These are phyloP conservation scores for Cyclocybe aegerita DNA, from an alignment of 768 basidiomycete species.

Conservation along the genomic window DNA sequence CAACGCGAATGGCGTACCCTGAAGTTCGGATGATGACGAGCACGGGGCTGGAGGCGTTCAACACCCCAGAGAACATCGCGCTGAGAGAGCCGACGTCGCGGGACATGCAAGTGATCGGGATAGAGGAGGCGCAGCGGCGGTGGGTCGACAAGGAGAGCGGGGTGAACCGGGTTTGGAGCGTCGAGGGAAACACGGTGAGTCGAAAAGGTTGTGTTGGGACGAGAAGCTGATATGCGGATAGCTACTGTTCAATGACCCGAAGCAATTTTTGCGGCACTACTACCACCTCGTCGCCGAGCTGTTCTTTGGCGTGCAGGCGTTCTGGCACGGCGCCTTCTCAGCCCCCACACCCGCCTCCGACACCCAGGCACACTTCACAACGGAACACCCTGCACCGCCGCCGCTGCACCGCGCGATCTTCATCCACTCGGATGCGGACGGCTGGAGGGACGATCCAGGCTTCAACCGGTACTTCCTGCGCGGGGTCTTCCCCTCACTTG, in stretches of 20 bases:
- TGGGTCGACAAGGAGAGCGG: slow-evolving; percentile 48
- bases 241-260: slow-evolving; percentile 67
- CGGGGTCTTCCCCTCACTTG: slow-evolving; percentile 67
- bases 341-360: slow-evolving; percentile 12
- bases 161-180: slow-evolving; percentile 56
- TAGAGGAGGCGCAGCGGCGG: slow-evolving; percentile 53
- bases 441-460: slow-evolving; percentile 76
- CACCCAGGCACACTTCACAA: slow-evolving; percentile 13
- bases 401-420: slow-evolving; percentile 72
- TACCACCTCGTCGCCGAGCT: slow-evolving; percentile 88
- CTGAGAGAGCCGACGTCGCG: slow-evolving; percentile 64
- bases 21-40: slow-evolving; percentile 65
- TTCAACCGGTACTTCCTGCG: slow-evolving; percentile 80
- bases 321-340: slow-evolving; percentile 61
- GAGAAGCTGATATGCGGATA: slow-evolving; percentile 13
- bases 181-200: slow-evolving; percentile 71
- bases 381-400: slow-evolving; percentile 37
- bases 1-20: slow-evolving; percentile 27
- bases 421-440: slow-evolving; percentile 52
- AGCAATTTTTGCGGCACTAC: slow-evolving; percentile 81
- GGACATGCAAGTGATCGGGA: slow-evolving; percentile 62
- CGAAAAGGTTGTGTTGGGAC: neutral
- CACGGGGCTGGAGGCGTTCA: slow-evolving; percentile 56
- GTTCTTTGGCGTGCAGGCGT: slow-evolving; percentile 71
- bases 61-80: slow-evolving; percentile 63